Evolutionary conservation across 257 asterid genomes (phyloP), one percentile per base, ranked within the genome.

Genomic region (Solanum dulcamara): DNA sequence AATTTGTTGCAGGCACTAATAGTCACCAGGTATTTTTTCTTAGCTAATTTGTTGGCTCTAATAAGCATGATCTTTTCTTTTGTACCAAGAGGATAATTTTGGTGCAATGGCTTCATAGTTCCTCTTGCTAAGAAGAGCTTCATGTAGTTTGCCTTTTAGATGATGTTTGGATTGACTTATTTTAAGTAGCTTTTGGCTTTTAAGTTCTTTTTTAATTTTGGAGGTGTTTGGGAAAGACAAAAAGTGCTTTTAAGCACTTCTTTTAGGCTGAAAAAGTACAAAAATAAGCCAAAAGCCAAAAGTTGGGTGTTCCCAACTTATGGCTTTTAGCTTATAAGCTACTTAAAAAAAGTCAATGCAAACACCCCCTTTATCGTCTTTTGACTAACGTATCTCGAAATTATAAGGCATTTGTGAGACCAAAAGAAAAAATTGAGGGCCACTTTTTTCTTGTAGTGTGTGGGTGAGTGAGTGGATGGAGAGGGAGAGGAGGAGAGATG

Each of bases 1-100:
- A 95, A 89, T 88, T 96, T 87, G 95, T 89, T 53, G 92, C 98
- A 51, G 98, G 99, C 87, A 95, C 99, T 80, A 90, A 93, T 81
- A 86, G 86, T 87, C 98, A 94, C 88, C 97, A 94, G 98, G 99
- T 96, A 89, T 79, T 71, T 70, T 28, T 79, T 79, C 83, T 30
- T 79, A 5, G 4, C 17, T 46, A 77, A 48, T 15, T 77, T 1
- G 14, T 77, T 46, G 57, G 62, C 42, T 77, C 60, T 22, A 15
- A 28, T 46, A 77, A 77, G 42, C 37, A 2, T 77, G 82, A 26
- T 20, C 83, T 46, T 48, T 79, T 79, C 28, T 10, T 75, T 75
- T 48, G 83, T 79, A 28, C 48, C 42, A 79, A 28, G 83, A 79
- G 37, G 60, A 28, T 17, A 79, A 74, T 26, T 42, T 42, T 75